Conservation (phyloP, 2,329 filamentous ascomycete species). For the Aspergillus ibericus region DNA sequence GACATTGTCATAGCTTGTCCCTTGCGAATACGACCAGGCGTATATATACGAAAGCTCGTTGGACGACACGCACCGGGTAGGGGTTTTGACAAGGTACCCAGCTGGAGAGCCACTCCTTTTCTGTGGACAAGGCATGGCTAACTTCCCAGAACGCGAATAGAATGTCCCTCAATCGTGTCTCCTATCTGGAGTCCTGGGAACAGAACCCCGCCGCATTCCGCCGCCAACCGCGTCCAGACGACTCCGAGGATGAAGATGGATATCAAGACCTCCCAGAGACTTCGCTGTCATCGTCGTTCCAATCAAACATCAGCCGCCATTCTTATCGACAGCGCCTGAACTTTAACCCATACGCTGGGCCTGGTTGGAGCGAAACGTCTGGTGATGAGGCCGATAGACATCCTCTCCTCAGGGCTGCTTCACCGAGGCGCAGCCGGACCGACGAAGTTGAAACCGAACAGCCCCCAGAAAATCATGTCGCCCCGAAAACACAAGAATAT, state of each 20-base stretch:
- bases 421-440: conserved; percentile 22
- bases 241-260: conserved; percentile 28
- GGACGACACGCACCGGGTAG: not conserved
- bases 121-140: not conserved
- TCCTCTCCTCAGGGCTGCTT: conserved; percentile 22
- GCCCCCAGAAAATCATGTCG: conserved; percentile 9
- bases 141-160: conserved; percentile 7
- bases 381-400: conserved; percentile 29
- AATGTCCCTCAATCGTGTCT: conserved; percentile 46
- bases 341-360: conserved; percentile 45
- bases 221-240: conserved; percentile 23
- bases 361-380: conserved; percentile 36
- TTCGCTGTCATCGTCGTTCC: conserved; percentile 36
- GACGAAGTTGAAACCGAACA: conserved; percentile 14
- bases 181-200: conserved; percentile 48
- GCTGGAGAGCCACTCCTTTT: not conserved
- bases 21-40: not conserved
- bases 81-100: not conserved
- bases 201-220: conserved; percentile 32
- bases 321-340: conserved; percentile 35
- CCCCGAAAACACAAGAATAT: conserved; percentile 18
- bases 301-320: conserved; percentile 30
- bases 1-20: conserved; percentile 1
- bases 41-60: not conserved
- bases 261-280: conserved; percentile 34